Conservation (phyloP, 345 rosid genomes). For the Ceriops zippeliana region DNA sequence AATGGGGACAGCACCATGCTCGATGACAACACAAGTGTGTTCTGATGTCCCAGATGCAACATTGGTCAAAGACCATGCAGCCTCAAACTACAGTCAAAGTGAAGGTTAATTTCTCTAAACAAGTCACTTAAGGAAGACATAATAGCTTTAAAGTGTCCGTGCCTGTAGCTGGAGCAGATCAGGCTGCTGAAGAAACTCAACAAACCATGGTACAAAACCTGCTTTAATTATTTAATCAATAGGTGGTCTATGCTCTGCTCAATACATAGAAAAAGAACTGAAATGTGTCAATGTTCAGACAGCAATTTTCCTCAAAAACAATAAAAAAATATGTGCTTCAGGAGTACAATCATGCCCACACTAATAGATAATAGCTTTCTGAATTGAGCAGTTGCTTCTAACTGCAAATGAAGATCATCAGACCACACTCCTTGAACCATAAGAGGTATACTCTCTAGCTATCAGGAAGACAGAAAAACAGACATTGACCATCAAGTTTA, state of each 20-base stretch:
- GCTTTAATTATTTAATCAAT: constrained; percentile 38
- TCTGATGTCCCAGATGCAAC: constrained; percentile 37
- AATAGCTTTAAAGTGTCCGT: constrained; percentile 3
- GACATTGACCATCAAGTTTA: not conserved
- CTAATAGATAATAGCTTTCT: constrained; percentile 31
- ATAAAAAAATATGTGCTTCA: not conserved
- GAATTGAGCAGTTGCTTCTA: constrained; percentile 28
- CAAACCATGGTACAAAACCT: constrained; percentile 39
- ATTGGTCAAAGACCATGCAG: constrained; percentile 35
- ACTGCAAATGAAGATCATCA: constrained; percentile 21
- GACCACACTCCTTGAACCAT: constrained; percentile 30
- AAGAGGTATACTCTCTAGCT: constrained; percentile 27
- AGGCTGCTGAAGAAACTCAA: constrained; percentile 33
- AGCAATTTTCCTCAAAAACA: not conserved
- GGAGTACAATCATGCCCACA: not conserved
- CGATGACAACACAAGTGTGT: constrained; percentile 32
- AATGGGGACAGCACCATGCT: constrained; percentile 34
- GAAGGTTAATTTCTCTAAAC: not conserved
- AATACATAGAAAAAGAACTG: not conserved
- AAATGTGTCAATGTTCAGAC: not conserved
- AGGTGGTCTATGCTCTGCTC: constrained; percentile 38
- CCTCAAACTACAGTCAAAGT: constrained; percentile 29
- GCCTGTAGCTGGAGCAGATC: constrained; percentile 35
- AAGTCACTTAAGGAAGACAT: not conserved
- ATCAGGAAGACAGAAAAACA: not conserved